Evolutionary conservation across 805 yeast genomes (phyloP).

Genomic region (Saccharomycopsis microspora): DNA sequence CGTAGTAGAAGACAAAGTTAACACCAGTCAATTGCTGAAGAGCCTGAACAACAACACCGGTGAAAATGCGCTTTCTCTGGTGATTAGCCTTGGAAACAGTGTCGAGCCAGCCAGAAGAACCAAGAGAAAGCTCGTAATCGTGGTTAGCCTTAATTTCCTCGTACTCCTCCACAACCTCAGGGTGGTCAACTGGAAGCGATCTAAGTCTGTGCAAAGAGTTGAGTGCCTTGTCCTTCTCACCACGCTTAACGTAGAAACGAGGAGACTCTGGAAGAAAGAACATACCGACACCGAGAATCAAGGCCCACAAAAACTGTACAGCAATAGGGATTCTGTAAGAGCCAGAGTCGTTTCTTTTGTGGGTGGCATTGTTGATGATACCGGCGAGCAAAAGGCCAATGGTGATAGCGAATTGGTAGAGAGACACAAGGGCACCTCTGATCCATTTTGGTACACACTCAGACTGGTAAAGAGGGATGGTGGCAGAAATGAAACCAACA

Average conservation of each 20-base stretch:
- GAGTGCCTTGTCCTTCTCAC: constrained; percentile 36
- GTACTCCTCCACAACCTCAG: constrained; percentile 32
- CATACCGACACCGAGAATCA: constrained; percentile 39
- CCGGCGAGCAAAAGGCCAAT: constrained; percentile 63
- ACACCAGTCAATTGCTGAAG: constrained; percentile 67
- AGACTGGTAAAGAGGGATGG: constrained; percentile 58
- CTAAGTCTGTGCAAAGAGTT: constrained; percentile 50
- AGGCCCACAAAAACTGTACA: constrained; percentile 48
- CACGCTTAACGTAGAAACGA: constrained; percentile 52
- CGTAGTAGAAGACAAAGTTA: constrained; percentile 62
- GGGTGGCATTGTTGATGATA: constrained; percentile 46
- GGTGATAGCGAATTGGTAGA: constrained; percentile 71
- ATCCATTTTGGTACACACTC: constrained; percentile 47
- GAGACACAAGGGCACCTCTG: constrained; percentile 57
- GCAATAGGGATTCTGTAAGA: constrained; percentile 63
- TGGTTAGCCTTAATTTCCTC: constrained; percentile 37
- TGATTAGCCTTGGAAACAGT: constrained; percentile 26
- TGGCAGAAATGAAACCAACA: constrained; percentile 55
- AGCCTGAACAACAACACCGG: constrained; percentile 33
- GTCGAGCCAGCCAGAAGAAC: constrained; percentile 39
- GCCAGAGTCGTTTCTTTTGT: constrained; percentile 31
- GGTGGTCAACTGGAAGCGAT: constrained; percentile 34
- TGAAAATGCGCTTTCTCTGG: constrained; percentile 32
- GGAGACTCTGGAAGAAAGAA: constrained; percentile 60
- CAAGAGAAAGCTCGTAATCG: constrained; percentile 41